phyloP scores from a whole-genome alignment of 495 filamentous ascomycete species.

The Cenococcum geophilum region DNA sequence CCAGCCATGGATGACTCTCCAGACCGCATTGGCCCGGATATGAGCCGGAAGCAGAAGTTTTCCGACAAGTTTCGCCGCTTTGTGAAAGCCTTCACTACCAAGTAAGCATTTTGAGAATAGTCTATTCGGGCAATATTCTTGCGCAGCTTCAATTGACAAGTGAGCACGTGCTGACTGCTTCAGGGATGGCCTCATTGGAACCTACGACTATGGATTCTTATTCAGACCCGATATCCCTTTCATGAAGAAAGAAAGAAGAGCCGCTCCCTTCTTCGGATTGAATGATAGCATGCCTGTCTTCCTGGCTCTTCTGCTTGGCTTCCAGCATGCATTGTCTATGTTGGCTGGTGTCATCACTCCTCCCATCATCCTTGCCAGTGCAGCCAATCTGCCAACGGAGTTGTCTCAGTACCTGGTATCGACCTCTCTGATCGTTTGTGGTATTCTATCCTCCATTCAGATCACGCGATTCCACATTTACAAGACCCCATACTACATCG shows the following conservation, averaged over 20 bases:
- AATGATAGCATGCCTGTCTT: constrained; percentile 77
- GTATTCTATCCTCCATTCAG: constrained; percentile 71
- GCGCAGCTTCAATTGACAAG: not conserved
- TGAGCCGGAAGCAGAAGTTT: constrained; percentile 24
- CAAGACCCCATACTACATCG: constrained; percentile 76
- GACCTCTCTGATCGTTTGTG: constrained; percentile 80
- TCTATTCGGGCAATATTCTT: no score
- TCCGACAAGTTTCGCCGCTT: constrained; percentile 25
- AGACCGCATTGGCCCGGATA: constrained; percentile 33
- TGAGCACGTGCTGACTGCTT: constrained; percentile 8
- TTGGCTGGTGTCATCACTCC: constrained; percentile 65
- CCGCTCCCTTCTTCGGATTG: constrained; percentile 81
- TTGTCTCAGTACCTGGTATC: constrained; percentile 79
- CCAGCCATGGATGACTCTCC: constrained; percentile 31
- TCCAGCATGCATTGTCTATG: constrained; percentile 67
- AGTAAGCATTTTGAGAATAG: constrained; percentile 13
- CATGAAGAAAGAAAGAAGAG: constrained; percentile 56
- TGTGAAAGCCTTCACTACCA: constrained; percentile 34
- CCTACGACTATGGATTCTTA: constrained; percentile 77
- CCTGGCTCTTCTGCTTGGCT: constrained; percentile 63
- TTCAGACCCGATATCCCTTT: constrained; percentile 81
- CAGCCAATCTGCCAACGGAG: constrained; percentile 57
- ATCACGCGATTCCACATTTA: constrained; percentile 79
- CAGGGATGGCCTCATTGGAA: constrained; percentile 69
- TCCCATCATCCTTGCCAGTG: constrained; percentile 68